A percentile compares a stretch with the other conserved stretches of the same genome.
phyloP scores from a whole-genome alignment of 768 basidiomycete species.

The Hygrophorus pudorinus region DNA sequence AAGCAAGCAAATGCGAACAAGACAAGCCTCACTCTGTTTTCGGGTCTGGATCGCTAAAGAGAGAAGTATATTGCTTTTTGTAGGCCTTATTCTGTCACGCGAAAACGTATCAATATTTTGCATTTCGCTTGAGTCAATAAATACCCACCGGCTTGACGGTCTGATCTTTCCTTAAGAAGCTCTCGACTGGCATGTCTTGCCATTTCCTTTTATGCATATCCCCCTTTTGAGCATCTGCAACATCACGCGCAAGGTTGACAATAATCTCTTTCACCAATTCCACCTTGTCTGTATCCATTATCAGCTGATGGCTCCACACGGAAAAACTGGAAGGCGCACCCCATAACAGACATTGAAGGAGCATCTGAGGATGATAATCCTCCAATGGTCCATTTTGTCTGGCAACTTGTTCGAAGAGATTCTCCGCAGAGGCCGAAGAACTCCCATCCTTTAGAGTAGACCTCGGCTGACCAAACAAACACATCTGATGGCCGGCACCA shows the following conservation, averaged over 20 bases:
- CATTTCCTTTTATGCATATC: conserved; percentile 22
- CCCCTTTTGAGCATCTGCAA: conserved; percentile 17
- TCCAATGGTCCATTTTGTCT: conserved; percentile 76
- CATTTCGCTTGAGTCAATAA: not conserved
- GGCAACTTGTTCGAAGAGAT: conserved; percentile 77
- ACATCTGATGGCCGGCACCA: conserved; percentile 76
- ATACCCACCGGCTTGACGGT: conserved; percentile 10
- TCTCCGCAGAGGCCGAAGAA: conserved; percentile 20
- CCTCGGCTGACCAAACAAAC: conserved; percentile 53
- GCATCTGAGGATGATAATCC: conserved; percentile 90
- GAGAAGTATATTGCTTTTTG: conserved; percentile 34
- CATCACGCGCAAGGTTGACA: conserved; percentile 44
- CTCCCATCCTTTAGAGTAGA: conserved; percentile 10
- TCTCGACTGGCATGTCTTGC: conserved; percentile 47
- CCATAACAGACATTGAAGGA: conserved; percentile 89
- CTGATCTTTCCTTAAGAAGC: conserved; percentile 35
- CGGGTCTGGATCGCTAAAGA: conserved; percentile 41
- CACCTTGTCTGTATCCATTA: conserved; percentile 51
- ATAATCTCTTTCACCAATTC: conserved; percentile 81
- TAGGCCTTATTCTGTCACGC: conserved; percentile 3
- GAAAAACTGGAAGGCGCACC: conserved; percentile 32
- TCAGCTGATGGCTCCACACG: conserved; percentile 2
- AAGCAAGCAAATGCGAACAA: not conserved
- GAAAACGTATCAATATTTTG: not conserved
- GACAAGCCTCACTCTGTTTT: conserved; percentile 33